A percentile compares a stretch with the other conserved stretches of the same genome.
Evolutionary conservation across 257 asterid genomes (phyloP).

Genomic region (Hygrophila difformis): DNA sequence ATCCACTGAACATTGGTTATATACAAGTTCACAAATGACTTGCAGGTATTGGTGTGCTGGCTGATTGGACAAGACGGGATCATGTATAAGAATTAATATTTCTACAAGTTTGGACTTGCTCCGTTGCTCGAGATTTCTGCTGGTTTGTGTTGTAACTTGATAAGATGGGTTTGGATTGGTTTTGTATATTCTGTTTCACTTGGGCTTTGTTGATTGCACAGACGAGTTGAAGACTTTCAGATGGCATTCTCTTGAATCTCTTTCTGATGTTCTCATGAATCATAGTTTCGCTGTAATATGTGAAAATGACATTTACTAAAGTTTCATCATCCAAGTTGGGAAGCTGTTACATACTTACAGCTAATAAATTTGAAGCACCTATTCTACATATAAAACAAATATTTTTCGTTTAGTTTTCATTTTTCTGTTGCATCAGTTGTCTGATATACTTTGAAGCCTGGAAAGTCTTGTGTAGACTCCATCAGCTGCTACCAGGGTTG

Average conservation of each 20-base stretch:
- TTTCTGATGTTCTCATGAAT: background rate
- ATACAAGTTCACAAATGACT: too few relatives aligned
- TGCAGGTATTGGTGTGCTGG: too few relatives aligned
- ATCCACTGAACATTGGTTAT: too few relatives aligned
- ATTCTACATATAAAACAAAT: background rate
- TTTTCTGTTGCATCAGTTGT: conserved; percentile 14
- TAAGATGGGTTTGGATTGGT: background rate
- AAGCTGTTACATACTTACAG: background rate
- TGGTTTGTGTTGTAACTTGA: background rate
- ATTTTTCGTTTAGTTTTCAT: background rate
- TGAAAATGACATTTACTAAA: background rate
- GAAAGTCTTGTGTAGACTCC: conserved; percentile 55
- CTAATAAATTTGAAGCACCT: background rate
- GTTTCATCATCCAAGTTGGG: conserved; percentile 1
- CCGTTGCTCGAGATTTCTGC: background rate
- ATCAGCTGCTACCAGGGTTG: conserved; percentile 41
- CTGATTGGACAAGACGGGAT: background rate
- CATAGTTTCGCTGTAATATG: background rate
- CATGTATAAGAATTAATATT: background rate
- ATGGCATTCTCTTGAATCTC: conserved; percentile 27
- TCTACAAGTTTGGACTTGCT: background rate
- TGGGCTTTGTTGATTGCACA: conserved; percentile 17
- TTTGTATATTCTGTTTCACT: too few relatives aligned
- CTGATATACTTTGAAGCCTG: conserved; percentile 43
- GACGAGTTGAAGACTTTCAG: conserved; percentile 33